These are phyloP conservation scores for Colletotrichum neosansevieriae DNA, from an alignment of 2,329 filamentous ascomycete species.

Conservation along the genomic window DNA sequence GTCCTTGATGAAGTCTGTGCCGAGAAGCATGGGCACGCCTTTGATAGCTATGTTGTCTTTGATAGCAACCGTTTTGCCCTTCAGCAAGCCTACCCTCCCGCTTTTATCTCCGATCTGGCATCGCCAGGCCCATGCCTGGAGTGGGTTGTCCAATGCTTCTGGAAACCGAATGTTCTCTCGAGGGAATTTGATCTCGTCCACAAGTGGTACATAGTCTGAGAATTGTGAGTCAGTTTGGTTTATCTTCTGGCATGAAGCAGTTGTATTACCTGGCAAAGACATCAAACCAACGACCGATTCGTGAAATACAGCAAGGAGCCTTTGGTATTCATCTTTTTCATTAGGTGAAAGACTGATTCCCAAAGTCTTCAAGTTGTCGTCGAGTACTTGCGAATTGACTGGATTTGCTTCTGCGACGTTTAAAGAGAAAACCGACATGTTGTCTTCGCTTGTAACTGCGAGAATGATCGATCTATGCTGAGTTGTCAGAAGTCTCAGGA, in stretches of 20 bases:
- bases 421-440: conserved; percentile 29
- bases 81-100: conserved; percentile 29
- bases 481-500: too few relatives aligned
- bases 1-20: conserved; percentile 23
- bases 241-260: fast-evolving
- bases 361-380: background rate
- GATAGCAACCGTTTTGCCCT: conserved; percentile 42
- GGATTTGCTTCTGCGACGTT: conserved; percentile 24
- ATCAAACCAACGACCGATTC: conserved; percentile 15
- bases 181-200: background rate
- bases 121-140: background rate
- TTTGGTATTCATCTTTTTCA: conserved; percentile 26
- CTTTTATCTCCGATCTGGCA: background rate
- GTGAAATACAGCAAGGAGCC: conserved; percentile 27
- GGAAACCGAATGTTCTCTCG: background rate
- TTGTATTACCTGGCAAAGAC: conserved; percentile 10
- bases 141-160: background rate
- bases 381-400: conserved; percentile 3
- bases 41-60: conserved; percentile 48
- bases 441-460: background rate
- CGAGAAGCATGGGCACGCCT: conserved; percentile 29
- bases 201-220: background rate
- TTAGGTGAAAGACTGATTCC: conserved; percentile 6
- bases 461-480: background rate
- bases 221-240: background rate